phyloP scores from a whole-genome alignment of 192 early-diverging fungal genomes.

The Thoreauomyces humboldtii region DNA sequence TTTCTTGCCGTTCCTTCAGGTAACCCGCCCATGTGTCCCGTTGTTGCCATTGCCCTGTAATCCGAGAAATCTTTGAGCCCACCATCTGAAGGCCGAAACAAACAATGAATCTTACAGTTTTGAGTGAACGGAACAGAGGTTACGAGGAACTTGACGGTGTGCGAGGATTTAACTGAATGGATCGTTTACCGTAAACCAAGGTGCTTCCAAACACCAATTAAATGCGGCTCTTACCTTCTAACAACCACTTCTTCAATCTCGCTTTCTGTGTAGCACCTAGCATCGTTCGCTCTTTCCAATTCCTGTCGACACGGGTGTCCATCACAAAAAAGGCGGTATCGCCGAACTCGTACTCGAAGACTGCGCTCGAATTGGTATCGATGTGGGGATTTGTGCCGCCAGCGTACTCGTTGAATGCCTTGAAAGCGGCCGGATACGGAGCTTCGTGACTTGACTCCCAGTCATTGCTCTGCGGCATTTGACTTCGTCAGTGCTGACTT shows the following conservation, averaged over 20 bases:
- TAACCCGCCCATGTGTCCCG: constrained; percentile 27
- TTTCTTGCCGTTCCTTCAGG: constrained; percentile 31
- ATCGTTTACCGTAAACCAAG: no score
- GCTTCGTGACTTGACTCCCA: constrained; percentile 17
- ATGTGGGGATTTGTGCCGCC: constrained; percentile 27
- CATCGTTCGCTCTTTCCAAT: constrained; percentile 23
- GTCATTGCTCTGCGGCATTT: no score
- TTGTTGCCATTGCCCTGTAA: constrained; percentile 25
- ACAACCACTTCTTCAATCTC: constrained; percentile 26
- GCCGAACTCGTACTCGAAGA: constrained; percentile 28
- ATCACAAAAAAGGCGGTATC: constrained; percentile 35
- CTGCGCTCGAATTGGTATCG: constrained; percentile 21
- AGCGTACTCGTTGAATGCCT: constrained; percentile 32
- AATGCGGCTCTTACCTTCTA: constrained; percentile 11
- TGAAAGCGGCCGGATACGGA: constrained; percentile 30
- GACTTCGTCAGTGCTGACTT: no score
- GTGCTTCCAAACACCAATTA: no score
- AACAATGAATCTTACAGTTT: no score
- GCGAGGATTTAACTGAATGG: constrained; percentile 23
- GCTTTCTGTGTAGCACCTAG: constrained; percentile 22
- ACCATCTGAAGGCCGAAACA: no score
- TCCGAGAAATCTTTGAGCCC: no score
- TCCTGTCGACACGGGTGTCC: constrained; percentile 25
- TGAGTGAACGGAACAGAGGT: constrained; percentile 31
- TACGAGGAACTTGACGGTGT: constrained; percentile 29